A percentile compares a stretch with the other conserved stretches of the same genome.
These are phyloP conservation scores for Citrus mangshanensis DNA, from an alignment of 345 rosid species.

Conservation along the genomic window DNA sequence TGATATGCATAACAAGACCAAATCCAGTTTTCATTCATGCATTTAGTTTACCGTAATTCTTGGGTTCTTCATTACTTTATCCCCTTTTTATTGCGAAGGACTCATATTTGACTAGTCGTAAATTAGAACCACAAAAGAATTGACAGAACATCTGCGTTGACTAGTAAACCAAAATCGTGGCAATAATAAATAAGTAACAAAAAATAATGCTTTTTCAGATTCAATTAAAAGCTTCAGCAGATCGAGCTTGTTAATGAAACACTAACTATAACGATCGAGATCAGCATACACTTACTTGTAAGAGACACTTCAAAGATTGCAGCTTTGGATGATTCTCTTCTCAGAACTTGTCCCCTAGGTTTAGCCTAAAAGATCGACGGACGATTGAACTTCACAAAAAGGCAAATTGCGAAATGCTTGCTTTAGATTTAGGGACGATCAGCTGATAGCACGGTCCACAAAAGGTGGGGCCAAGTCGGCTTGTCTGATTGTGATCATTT, in stretches of 20 bases:
- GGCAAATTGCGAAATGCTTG: background rate
- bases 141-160: too few relatives aligned
- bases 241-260: too few relatives aligned
- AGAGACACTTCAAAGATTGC: background rate
- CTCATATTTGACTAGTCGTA: too few relatives aligned
- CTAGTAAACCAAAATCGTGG: too few relatives aligned
- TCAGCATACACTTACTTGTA: background rate
- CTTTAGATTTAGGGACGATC: background rate
- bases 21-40: background rate
- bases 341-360: background rate
- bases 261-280: background rate
- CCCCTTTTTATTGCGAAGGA: too few relatives aligned
- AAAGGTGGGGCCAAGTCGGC: background rate
- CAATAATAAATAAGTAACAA: too few relatives aligned
- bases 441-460: background rate
- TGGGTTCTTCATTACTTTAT: too few relatives aligned
- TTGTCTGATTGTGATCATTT: background rate
- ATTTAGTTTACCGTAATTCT: too few relatives aligned
- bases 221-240: too few relatives aligned
- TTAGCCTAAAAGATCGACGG: background rate
- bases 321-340: background rate
- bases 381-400: too few relatives aligned
- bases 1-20: background rate
- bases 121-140: too few relatives aligned
- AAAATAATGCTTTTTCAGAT: too few relatives aligned